Evolutionary conservation across 1,139 yeast species (phyloP), one percentile per base, ranked within the genome.

Genomic region (Yamadazyma siamensis): DNA sequence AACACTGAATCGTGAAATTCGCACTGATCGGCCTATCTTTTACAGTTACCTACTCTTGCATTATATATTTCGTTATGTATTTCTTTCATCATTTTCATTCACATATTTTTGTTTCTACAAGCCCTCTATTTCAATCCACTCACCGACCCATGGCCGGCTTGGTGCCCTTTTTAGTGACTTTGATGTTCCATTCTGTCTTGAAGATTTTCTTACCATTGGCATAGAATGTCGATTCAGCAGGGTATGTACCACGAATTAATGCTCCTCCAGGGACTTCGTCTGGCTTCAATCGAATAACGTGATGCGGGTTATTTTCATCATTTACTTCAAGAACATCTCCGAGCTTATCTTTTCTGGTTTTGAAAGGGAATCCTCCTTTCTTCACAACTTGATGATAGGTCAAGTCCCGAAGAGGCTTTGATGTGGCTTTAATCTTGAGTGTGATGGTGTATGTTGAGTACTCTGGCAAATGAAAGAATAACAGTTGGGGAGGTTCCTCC

Each of bases 211-310:
- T 44, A 4, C 54, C 64, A 5, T 47, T 50, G 22, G 56, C 61
- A 24, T 40, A 41, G 27, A 64, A 56, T 4, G 50, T 48, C 7
- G 62, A 51, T 4, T 34, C 36, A 9, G 65, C 62, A 6, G 53
- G 51, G 36, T 56, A 60, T n/a, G 45, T 44, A 1, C 67, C 68
- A 35, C 69, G 49, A 23, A 58, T 39, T 23, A 64, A 46, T 18
- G 49, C 36, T 3, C 71, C 71, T 8, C 59, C 57, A 0, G 71
- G 70, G 4, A 64, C 41, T 9, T 51, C 47, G 21, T 61, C 68
- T 3, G 57, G 54, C 0, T 54, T 53, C 27, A 64, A 56, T 5
- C 52, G 45, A 4, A 52, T 46, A 22, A 42, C 46, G 21, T 50
- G 47, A 12, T 32, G 29, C 9, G 41, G 44, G 7, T 41, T 48